Base-by-base conservation (phyloP, 768 basidiomycete genomes). In the Cantharellus cinnabarinus region DNA sequence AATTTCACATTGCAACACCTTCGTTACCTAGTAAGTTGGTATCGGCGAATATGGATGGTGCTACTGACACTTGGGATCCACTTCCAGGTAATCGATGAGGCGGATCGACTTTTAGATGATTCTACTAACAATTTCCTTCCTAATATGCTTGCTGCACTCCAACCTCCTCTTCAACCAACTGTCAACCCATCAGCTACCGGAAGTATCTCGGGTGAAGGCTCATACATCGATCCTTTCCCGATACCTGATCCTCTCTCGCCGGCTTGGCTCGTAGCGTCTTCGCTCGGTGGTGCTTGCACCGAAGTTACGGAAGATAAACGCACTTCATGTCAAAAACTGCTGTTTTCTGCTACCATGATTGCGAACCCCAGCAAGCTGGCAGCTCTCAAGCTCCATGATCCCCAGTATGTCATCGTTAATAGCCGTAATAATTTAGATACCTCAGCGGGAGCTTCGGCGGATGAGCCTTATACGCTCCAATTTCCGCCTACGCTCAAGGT, bases 101-200 rank as follows among this genome's bases (percentile, higher is more conserved):
- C 95, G 0, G 95, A 99, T 67, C 79, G 91, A n/a, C 76, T 99
- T 0, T 76, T 99, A 4, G 84, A 86, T 5, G 91, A 97, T 68
- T 89, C 89, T 1, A 98, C 95, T 71, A 91, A 98, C 69, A 87
- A 89, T 67, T 99, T 93, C 94, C 73, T 98, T 2, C 77, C 78
- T 3, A 81, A 82, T 65, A 85, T 98, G 2, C 73, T 95, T 4
- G 71, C 77, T n/a, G 89, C 88, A 4, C 85, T 81, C 5, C 77
- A 71, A 42, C 73, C 75, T 68, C 63, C 74, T 48, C 5, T 40
- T 7, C 41, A 51, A 3, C 53, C 40, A 61, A 55, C 50, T 54
- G 3, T 14, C 29, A 5, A 14, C 42, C 3, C 54, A 48, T 52
- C 50, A 29, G 5, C 42, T 15, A 37, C 5, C 50, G 3, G 52